Evolutionary conservation across 768 basidiomycete species (phyloP), one percentile per base, ranked within the genome.

Genomic region (Gautieria morchelliformis): DNA sequence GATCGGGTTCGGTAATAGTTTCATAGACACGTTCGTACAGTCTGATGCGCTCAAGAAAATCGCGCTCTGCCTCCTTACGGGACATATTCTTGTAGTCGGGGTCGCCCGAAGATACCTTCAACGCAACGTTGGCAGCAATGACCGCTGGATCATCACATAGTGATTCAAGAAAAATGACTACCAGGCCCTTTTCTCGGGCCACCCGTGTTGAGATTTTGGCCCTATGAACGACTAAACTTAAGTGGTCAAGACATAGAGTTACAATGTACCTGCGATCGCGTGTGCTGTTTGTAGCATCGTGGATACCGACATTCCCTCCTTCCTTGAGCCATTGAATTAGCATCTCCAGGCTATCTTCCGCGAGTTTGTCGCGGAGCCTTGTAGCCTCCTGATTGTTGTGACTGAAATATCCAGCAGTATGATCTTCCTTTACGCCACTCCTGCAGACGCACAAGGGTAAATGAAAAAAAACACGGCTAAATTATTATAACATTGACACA

Each of bases 231-330:
- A 9, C 14, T 44, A 45, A 30, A 22, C 17, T 41, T n/a, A 15
- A 22, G 19, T 42, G 27, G 5, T 44, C 42, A 44, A 32, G 20
- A 45, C n/a, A 15, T 45, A 45, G 17, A 35, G 48, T 15, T 41
- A 44, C 6, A 3, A 8, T 33, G 27, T 27, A 82, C 89, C 92
- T 82, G 57, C 94, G 79, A 58, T 65, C 72, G 32, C 74, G 77
- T 2, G 91, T 93, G 63, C 90, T 95, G 69, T 99, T 99, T 1
- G 96, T 99, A 2, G 96, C 96, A 72, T 99, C 96, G 69, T 97
- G 95, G 63, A 99, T 97, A 9, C 90, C 96, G 51, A 98, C 95
- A 67, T 99, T 99, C 1, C 93, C 93, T 3, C 93, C 96, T 49
- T 85, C 83, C 71, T 90, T 93, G 60, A 99, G 72, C 96, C 96